Evolutionary conservation across 257 asterid species (phyloP), one percentile per base, ranked within the genome.

Genomic region (Anisodus acutangulus): DNA sequence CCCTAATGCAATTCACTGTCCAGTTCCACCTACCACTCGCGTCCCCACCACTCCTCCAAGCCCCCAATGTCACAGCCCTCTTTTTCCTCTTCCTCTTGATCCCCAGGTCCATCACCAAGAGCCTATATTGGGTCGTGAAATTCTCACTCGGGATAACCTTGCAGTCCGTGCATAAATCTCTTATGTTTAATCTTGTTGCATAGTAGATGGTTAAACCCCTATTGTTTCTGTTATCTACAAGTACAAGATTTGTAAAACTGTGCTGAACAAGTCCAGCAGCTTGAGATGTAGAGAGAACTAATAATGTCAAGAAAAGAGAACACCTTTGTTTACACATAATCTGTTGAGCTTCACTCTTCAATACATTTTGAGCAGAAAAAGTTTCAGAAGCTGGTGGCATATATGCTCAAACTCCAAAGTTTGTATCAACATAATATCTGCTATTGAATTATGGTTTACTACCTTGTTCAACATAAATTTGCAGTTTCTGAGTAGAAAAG

Each of bases 301-400:
- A 78, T 31, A 78, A 53, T 53, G 47, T 53, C 49, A 78, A 51
- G 81, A 53, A 49, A 26, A 78, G 47, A 64, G 53, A 78, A 49
- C 16, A 8, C 81, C 81, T 78, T 53, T 53, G 64, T 8, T 76
- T 78, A 54, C 63, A 10, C 81, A 12, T 53, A 53, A 53, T 53
- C 49, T 78, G 26, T 78, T 53, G 64, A 78, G 31, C 31, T 17
- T 78, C 43, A 78, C 47, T 26, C 9, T 53, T 53, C 9, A 22
- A 26, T 78, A 31, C 31, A 78, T 74, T 49, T 11, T 74, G 43
- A 9, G 12, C 11, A 11, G 43, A 22, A 19, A 74, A n/a, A 19
- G 62, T 49, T 49, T 74, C 37, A 22, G 62, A 74, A 74, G 43
- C 19, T 6, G 78, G 53, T 69, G 22, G 19, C 6, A 8, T 22